A percentile compares a stretch with the other conserved stretches of the same genome.
Evolutionary conservation across 176 grass and related monocot genomes (phyloP).

Genomic region (Phyllostachys edulis): DNA sequence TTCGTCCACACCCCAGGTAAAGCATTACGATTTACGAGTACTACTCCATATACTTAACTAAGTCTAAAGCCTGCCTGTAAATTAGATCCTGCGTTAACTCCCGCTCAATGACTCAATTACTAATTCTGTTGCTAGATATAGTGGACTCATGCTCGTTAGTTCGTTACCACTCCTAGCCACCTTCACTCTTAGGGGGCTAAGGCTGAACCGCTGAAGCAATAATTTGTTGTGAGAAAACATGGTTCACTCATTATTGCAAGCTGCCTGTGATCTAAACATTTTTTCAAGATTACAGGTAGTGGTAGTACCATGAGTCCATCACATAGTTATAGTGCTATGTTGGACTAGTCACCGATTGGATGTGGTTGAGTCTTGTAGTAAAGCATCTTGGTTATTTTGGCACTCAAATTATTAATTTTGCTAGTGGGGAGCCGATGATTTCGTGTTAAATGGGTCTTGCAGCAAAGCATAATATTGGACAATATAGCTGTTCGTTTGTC

Average conservation of each 20-base stretch:
- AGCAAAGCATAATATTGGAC: neutral
- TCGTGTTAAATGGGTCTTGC: neutral
- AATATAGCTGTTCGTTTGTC: neutral
- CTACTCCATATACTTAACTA: neutral
- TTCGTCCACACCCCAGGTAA: slow-evolving; percentile 62
- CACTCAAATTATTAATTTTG: neutral
- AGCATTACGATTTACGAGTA: neutral
- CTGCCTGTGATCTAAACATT: neutral
- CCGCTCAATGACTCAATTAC: no score
- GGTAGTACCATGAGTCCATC: no score
- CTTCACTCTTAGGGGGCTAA: neutral
- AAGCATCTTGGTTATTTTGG: neutral
- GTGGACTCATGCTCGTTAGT: no score
- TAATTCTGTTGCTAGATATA: no score
- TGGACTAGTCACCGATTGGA: neutral
- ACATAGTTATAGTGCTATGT: neutral
- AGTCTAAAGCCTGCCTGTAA: neutral
- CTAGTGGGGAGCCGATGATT: neutral
- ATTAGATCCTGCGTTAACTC: neutral
- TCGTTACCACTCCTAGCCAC: no score
- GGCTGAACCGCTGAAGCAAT: neutral
- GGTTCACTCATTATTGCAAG: neutral
- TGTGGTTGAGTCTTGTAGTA: neutral
- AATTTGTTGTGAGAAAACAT: neutral
- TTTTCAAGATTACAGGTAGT: neutral